A percentile compares a stretch with the other conserved stretches of the same genome.
phyloP scores from a whole-genome alignment of 1,139 yeast genomes.

The Protomyces pachydermus region DNA sequence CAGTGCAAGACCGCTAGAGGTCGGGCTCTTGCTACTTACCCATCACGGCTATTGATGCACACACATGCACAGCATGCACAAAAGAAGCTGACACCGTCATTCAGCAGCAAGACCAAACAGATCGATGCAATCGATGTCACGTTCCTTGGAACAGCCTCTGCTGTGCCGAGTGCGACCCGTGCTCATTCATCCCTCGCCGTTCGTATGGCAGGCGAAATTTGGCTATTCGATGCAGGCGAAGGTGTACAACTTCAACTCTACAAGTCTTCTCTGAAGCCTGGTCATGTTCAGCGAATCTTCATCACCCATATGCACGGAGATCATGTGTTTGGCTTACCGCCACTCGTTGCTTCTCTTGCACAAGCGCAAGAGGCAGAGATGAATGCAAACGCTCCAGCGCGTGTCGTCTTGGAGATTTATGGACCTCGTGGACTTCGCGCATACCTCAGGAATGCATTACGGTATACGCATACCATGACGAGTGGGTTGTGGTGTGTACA shows the following conservation, averaged over 20 bases:
- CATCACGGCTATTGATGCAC: background rate
- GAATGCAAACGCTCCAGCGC: background rate
- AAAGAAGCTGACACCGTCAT: background rate
- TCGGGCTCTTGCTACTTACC: background rate
- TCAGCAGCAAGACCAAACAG: background rate
- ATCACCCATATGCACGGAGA: conserved; percentile 27
- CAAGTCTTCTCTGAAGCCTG: conserved; percentile 6
- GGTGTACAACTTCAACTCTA: conserved; percentile 12
- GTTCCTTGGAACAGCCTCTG: conserved; percentile 25
- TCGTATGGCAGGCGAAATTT: conserved; percentile 15
- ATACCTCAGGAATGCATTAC: conserved; percentile 9
- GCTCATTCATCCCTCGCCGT: conserved; percentile 23
- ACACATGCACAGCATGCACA: no score
- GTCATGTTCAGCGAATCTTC: conserved; percentile 16
- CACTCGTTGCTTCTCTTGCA: conserved; percentile 12
- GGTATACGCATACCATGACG: conserved; percentile 2
- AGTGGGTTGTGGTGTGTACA: conserved; percentile 13
- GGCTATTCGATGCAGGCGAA: conserved; percentile 27
- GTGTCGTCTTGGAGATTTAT: conserved; percentile 9
- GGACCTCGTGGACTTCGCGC: conserved; percentile 22
- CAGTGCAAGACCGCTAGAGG: background rate
- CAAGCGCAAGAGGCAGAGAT: background rate
- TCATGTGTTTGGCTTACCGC: conserved; percentile 24
- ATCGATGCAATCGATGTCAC: conserved; percentile 5
- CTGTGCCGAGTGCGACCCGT: conserved; percentile 20